A percentile compares a stretch with the other conserved stretches of the same genome.
These are phyloP conservation scores for Agarophyton chilense DNA, from an alignment of 23 red algal genomes.

Conservation along the genomic window DNA sequence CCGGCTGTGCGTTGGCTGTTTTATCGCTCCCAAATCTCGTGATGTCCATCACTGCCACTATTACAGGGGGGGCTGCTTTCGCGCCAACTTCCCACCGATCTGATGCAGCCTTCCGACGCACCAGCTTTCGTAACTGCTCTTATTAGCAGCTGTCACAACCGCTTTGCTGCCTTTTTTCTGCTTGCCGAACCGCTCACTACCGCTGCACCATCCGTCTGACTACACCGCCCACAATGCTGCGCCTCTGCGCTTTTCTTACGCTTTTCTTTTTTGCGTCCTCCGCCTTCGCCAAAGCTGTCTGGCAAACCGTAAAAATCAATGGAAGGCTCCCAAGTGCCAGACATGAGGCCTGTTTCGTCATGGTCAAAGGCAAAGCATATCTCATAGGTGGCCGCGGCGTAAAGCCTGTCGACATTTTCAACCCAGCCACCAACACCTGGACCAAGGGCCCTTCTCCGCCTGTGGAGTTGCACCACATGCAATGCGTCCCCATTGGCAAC, in stretches of 20 bases:
- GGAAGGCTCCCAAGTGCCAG: not conserved
- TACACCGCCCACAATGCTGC: not conserved
- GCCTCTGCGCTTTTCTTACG: not conserved
- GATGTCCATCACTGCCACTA: too few species aligned
- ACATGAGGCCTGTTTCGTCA: conserved; percentile 72
- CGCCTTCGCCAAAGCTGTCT: not conserved
- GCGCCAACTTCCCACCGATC: too few species aligned
- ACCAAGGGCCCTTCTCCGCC: conserved; percentile 12
- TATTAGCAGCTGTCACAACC: too few species aligned
- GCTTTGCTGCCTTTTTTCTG: too few species aligned
- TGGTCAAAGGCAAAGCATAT: conserved; percentile 56
- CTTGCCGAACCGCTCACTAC: too few species aligned
- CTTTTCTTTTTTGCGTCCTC: not conserved
- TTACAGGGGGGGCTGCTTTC: too few species aligned
- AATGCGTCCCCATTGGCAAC: conserved; percentile 27
- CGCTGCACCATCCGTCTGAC: too few species aligned
- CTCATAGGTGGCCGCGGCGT: conserved; percentile 60
- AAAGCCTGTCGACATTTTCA: conserved; percentile 42
- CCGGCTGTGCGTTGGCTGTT: too few species aligned
- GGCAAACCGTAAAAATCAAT: conserved; percentile 4
- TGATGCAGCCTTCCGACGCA: too few species aligned
- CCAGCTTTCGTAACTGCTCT: too few species aligned
- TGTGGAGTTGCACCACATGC: conserved; percentile 69
- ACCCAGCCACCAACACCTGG: conserved; percentile 46
- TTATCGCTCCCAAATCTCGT: too few species aligned